Evolutionary conservation across 495 filamentous ascomycete genomes (phyloP), one percentile per base, ranked within the genome.

Genomic region (Hypoxylon lenormandii): DNA sequence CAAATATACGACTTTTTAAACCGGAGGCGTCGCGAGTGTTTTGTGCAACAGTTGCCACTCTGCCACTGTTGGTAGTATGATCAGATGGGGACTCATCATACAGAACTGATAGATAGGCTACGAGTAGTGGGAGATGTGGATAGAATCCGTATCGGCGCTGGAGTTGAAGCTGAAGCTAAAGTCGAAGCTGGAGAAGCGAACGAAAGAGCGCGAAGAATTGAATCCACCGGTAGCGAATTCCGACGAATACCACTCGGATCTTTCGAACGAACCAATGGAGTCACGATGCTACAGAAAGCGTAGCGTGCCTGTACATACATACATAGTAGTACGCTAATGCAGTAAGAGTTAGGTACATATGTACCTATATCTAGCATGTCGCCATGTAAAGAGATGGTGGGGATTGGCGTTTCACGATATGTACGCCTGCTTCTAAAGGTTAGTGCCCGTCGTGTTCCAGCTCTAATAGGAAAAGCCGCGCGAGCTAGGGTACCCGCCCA

Each of bases 401-500:
- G 61, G 62, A 57, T 53, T 12, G 37, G 15, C 28, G 68, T 71
- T 71, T 71, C 68, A 71, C 52, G 45, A 51, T 62, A 61, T 66
- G 62, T 55, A 66, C 52, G 58, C 68, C 68, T 71, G 57, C 68
- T 66, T 40, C n/a, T 66, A 59, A 47, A 28, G 52, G 68, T 51
- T 71, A 66, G 68, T 66, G 62, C 46, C 67, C 67, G 60, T 61
- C 15, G 19, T 70, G 38, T 47, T 45, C 45, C 11, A 60, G 43
- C 66, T n/a, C 15, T 7, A 57, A 64, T 50, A 60, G 55, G 66
- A 2, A 64, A 70, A 48, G 55, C 48, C 7, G 19, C 15, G 19
- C 30, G 5, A 5, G 46, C 33, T 23, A 42, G 16, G 7, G 30
- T 11, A 33, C 51, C 28, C 40, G 26, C 45, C 26, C 23, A 37